A percentile compares a stretch with the other conserved stretches of the same genome.
Conservation (phyloP, 2,329 filamentous ascomycete genomes). For the Sarocladiaceae sp. region DNA sequence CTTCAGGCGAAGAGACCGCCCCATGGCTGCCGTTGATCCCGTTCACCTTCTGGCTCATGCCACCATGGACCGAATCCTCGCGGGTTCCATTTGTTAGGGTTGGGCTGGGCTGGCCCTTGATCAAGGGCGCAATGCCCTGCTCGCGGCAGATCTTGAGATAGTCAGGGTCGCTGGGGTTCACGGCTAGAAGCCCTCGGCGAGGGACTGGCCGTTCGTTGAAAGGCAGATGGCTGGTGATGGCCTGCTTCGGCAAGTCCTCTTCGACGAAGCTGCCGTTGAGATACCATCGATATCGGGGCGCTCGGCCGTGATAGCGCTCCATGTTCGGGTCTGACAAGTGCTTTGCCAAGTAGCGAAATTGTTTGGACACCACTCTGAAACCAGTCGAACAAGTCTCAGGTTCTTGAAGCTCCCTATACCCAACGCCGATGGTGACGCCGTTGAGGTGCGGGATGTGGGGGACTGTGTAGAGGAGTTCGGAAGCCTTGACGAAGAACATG, state of each 20-base stretch:
- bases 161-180: conserved; percentile 50
- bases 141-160: conserved; percentile 49
- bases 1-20: not conserved
- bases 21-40: conserved; percentile 15
- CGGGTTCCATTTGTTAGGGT: conserved; percentile 35
- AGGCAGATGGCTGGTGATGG: conserved; percentile 44
- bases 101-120: conserved; percentile 39
- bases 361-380: conserved; percentile 3
- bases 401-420: conserved; percentile 47
- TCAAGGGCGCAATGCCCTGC: conserved; percentile 50
- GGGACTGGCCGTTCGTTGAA: conserved; percentile 50
- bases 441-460: conserved; percentile 53
- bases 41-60: conserved; percentile 30
- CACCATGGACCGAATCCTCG: conserved; percentile 37
- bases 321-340: conserved; percentile 32
- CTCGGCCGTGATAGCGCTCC: conserved; percentile 44
- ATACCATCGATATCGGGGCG: conserved; percentile 52
- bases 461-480: conserved; percentile 54
- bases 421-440: conserved; percentile 47
- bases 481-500: conserved; percentile 63
- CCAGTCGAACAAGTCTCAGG: not conserved
- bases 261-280: conserved; percentile 47
- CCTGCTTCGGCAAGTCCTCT: conserved; percentile 42
- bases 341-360: conserved; percentile 2
- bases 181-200: conserved; percentile 45